Base-by-base conservation (phyloP, 148 eudicot genomes). In the Agrostemma githago region DNA sequence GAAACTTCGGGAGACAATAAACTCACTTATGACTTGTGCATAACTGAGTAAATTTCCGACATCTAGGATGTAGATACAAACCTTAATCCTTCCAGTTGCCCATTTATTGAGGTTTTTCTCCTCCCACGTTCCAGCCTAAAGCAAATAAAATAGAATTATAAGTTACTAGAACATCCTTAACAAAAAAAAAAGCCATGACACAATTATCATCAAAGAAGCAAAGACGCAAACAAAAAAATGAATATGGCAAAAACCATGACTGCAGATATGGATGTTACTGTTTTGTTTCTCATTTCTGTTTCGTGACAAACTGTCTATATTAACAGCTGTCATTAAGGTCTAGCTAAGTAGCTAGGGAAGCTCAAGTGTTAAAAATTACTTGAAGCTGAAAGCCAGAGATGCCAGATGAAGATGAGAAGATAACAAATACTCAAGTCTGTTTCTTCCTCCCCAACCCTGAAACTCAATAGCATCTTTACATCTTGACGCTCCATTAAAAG, bases 61-160 rank as follows among this genome's bases (percentile, higher is more conserved):
- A 38, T 42, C 21, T 16, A 21, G 56, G 21, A 4, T n/a, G 37
- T 5, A 11, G 44, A 62, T 38, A 79, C 89, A 70, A 76, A 95
- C 99, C 99, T 89, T 92, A 53, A 95, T 95, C 78, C 92, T 87
- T 9, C 82, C 89, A 66, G 74, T 82, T 54, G 99, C 96, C 99
- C 99, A 95, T 73, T 86, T 89, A 76, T 88, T 90, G 57, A 95
- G 82, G 80, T 83, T 95, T 84, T 95, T 95, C 81, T 95, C 99
- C 81, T 95, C 99, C 99, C 99, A 95, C 39, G 99, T 95, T 78
- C 99, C 99, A 84, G 99, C 99, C 97, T 94, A 66, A 39, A 79
- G 60, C 61, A 79, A 67, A 43, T 2, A 26, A 8, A 71, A 11
- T 26, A 26, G 34, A 8, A 39, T 19, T 43, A 14, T 6, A 6